Base-by-base conservation (phyloP, 129 eudicot species). In the Artemisia argyi region DNA sequence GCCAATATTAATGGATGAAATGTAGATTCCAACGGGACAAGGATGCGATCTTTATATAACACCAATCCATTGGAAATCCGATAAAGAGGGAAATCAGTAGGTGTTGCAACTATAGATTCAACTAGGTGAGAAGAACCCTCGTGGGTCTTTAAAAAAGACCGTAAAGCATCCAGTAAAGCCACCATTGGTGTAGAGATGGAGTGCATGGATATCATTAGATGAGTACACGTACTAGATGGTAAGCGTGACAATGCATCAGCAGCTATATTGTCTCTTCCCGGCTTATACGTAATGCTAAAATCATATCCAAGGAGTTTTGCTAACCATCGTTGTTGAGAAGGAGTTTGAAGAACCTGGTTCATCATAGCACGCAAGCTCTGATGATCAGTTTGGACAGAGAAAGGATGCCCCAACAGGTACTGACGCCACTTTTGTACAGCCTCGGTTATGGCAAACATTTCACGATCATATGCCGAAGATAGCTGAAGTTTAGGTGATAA, bases 351-450 rank as follows among this genome's bases (percentile, higher is more conserved):
- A 6, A 3, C 16, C 19, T 44, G 71, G 2, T 18, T 12, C 13
- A 12, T 65, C 7, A 35, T 13, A 28, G 46, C 13, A 1, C 28
- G 16, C 15, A 14, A 65, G 30, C 30, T 28, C 30, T 28, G 4
- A 28, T 28, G 30, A 0, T 28, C 30, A 28, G 30, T 28, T 28
- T 28, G 30, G 4, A 28, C 30, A 28, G 30, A 3, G 30, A 28
- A 28, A 28, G 30, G 46, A 18, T 44, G 50, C 3, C 71, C 56
- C 14, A 65, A 22, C 10, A 65, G 56, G 46, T 65, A 65, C 7
- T 42, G 71, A 5, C 71, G 11, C 71, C 71, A 65, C 24, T 65
- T 65, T 17, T 46, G 20, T 12, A 39, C 71, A 35, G 39, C 71
- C 4, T 19, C 22, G 14, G 71, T 35, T 5, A 65, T 44, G 15